Evolutionary conservation across 2,329 filamentous ascomycete genomes (phyloP), one percentile per base, ranked within the genome.

Genomic region (Diplodia corticola): DNA sequence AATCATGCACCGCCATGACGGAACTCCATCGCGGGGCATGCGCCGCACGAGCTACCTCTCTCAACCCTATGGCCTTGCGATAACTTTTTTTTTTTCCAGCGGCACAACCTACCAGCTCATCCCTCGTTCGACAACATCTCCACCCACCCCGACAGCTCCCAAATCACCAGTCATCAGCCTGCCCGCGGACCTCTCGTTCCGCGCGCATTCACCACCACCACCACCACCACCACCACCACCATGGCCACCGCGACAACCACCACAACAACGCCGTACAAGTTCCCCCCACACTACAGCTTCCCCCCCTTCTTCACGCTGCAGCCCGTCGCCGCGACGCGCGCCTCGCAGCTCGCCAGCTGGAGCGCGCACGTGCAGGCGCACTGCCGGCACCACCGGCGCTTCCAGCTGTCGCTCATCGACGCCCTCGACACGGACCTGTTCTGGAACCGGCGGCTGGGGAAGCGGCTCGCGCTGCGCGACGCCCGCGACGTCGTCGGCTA

Each of bases 231-330:
- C 17, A 20, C 17, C 7, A 33, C 30, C 5, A 9, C 30, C 30
- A 33, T 10, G 9, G 10, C 33, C 6, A 35, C 71, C 6, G 12
- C 69, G 15, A 33, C 69, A 5, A 53, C 70, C 26, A 64, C 68
- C 70, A 10, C 69, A 13, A 33, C 69, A 5, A 53, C 70, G 30
- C 64, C 68, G 70, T 82, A 81, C 75, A 64, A 68, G 67, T 80
- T 80, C 70, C 80, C 81, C 40, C 74, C 79, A 10, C 81, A 82
- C 76, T 90, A 93, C 84, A 81, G 82, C 80, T 94, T 92, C 82
- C 91, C 91, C 0, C 89, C 91, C 74, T 93, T 95, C 88, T 95
- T 91, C 86, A 93, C 90, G 65, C 88, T 87, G 64, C 91, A 95
- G 78, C 86, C 89, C 40, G 92, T 92, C 80, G 83, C 87, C 68